These are phyloP conservation scores for Termitomyces sp. DNA, from an alignment of 768 basidiomycete species.

Conservation along the genomic window DNA sequence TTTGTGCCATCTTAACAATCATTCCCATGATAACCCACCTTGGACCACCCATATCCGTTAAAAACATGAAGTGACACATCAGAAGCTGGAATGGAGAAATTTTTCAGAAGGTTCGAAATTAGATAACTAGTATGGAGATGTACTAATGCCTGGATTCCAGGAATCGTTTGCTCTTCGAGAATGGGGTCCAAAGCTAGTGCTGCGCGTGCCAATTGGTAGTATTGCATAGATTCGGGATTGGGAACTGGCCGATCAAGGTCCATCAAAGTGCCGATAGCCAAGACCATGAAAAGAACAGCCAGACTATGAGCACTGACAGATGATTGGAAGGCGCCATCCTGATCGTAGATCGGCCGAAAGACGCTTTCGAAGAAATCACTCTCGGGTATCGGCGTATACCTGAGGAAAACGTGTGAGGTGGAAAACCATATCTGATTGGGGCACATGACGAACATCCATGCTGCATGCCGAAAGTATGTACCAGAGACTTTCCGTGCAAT, in stretches of 20 bases:
- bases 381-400: constrained; percentile 65
- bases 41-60: constrained; percentile 47
- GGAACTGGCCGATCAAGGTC: constrained; percentile 52
- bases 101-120: constrained; percentile 11
- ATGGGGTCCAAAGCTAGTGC: constrained; percentile 58
- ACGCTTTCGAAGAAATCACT: constrained; percentile 47
- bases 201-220: constrained; percentile 55
- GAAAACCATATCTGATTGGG: neutral
- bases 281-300: constrained; percentile 56
- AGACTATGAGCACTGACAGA: constrained; percentile 46
- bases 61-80: constrained; percentile 50
- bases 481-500: constrained; percentile 36
- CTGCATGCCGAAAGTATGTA: constrained; percentile 61
- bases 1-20: constrained; percentile 63
- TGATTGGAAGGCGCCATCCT: constrained; percentile 29
- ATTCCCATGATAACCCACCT: constrained; percentile 70
- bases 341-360: constrained; percentile 48
- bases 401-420: constrained; percentile 17
- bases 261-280: constrained; percentile 57
- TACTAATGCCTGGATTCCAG: constrained; percentile 63
- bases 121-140: constrained; percentile 16
- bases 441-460: constrained; percentile 55
- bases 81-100: constrained; percentile 36
- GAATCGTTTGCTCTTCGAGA: constrained; percentile 56
- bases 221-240: constrained; percentile 49